phyloP scores from a whole-genome alignment of 768 basidiomycete species.

The Tricholoma saponaceum region DNA sequence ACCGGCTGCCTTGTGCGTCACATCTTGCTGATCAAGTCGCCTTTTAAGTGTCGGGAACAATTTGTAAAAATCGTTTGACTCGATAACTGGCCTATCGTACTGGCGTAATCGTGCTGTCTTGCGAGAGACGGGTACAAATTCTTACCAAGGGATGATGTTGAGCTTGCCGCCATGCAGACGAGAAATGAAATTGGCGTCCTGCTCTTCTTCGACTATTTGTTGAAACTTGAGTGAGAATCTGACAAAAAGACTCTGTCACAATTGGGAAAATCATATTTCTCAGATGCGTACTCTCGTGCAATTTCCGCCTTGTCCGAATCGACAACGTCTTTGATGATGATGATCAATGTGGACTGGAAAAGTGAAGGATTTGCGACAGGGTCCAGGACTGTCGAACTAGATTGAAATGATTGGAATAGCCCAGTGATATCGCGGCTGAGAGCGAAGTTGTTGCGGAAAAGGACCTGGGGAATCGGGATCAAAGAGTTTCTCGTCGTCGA shows the following conservation, averaged over 20 bases:
- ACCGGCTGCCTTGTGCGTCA: slow-evolving; percentile 47
- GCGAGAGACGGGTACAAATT: neutral
- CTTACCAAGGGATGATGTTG: slow-evolving; percentile 47
- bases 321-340: slow-evolving; percentile 68
- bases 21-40: slow-evolving; percentile 41
- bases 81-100: slow-evolving; percentile 51
- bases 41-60: slow-evolving; percentile 45
- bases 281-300: slow-evolving; percentile 43
- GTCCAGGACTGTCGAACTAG: slow-evolving; percentile 52
- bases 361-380: slow-evolving; percentile 54
- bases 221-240: slow-evolving; percentile 58
- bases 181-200: slow-evolving; percentile 59
- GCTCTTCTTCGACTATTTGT: slow-evolving; percentile 59
- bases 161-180: slow-evolving; percentile 52
- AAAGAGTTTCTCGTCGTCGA: neutral
- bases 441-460: slow-evolving; percentile 66
- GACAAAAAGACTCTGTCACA: neutral
- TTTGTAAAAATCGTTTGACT: slow-evolving; percentile 55
- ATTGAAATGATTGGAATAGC: slow-evolving; percentile 60
- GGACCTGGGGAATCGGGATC: slow-evolving; percentile 34
- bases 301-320: slow-evolving; percentile 60
- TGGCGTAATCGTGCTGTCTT: neutral
- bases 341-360: slow-evolving; percentile 54
- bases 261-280: neutral
- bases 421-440: slow-evolving; percentile 59